These are phyloP conservation scores for Prunus yedoensis DNA, from an alignment of 331 rosid species.

Conservation along the genomic window DNA sequence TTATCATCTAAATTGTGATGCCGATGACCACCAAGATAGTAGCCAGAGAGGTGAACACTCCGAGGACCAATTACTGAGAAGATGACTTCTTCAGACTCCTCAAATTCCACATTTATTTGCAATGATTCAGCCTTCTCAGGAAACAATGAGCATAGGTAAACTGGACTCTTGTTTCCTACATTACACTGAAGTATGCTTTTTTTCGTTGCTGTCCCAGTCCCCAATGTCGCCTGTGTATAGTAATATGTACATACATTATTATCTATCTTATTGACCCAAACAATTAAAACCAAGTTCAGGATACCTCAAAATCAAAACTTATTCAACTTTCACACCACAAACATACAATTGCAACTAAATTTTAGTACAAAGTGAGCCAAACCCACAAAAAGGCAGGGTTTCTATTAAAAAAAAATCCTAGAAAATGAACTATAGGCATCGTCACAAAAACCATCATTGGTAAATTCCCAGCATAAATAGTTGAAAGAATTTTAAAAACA, in stretches of 20 bases:
- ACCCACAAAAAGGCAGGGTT: neutral
- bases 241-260: neutral
- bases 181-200: conserved; percentile 86
- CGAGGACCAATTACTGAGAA: conserved; percentile 85
- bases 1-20: conserved; percentile 33
- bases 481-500: neutral
- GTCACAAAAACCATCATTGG: neutral
- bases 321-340: neutral
- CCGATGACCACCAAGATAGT: conserved; percentile 36
- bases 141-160: conserved; percentile 69
- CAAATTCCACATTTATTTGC: conserved; percentile 78
- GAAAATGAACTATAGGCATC: neutral
- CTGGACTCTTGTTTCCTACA: conserved; percentile 76
- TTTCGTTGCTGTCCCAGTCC: conserved; percentile 49
- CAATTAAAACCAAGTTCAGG: conserved; percentile 4
- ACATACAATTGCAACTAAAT: neutral
- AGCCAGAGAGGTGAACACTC: conserved; percentile 80
- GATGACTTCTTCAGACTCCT: conserved; percentile 66
- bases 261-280: neutral
- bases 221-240: conserved; percentile 66
- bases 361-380: neutral
- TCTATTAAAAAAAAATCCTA: neutral
- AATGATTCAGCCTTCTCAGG: conserved; percentile 64
- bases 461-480: neutral
- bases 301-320: neutral